Base-by-base conservation (phyloP, 495 filamentous ascomycete genomes). In the Talaromyces proteolyticus region DNA sequence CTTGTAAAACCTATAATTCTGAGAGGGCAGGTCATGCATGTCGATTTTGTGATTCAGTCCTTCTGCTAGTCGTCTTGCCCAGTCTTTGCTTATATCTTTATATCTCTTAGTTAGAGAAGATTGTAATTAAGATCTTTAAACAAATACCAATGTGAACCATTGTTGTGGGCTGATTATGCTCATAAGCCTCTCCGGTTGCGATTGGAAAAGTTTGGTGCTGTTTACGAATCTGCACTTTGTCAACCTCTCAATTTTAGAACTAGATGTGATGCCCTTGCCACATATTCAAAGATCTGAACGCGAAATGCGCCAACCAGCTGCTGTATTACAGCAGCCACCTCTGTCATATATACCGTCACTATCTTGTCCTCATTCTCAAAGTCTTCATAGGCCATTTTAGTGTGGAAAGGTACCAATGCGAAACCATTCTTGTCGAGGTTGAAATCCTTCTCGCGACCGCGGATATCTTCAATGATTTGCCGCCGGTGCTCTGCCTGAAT, bases 111-210 rank as follows among this genome's bases (percentile, higher is more conserved):
- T 19, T 49, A 39, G 14, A n/a, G 4, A 8, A 34, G 20, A 25
- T 44, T 19, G 38, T 42, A 14, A 44, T 16, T 26, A 6, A 16
- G 3, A 19, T 49, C n/a, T 12, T 47, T 29, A 41, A 6, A 20
- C 19, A 24, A 1, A 12, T 43, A 54, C 52, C 52, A 42, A 54
- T 24, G 23, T 54, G 52, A 16, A 38, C 50, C 22, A 53, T 29
- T 22, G 50, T 21, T 14, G 50, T 53, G 10, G 50, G 50, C 22
- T 53, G 50, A 38, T 53, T 41, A 41, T 53, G 34, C 19, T 47
- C 29, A 49, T 53, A 53, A 17, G 17, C 44, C 19, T 22, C 18
- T 11, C 50, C 24, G 10, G 41, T 47, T 14, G 50, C 26, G 39
- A 39, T 26, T 3, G 50, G 50, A 26, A 44, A 53, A 16, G n/a